phyloP scores from a whole-genome alignment of 495 filamentous ascomycete species.

The Tetracladium setigerum region DNA sequence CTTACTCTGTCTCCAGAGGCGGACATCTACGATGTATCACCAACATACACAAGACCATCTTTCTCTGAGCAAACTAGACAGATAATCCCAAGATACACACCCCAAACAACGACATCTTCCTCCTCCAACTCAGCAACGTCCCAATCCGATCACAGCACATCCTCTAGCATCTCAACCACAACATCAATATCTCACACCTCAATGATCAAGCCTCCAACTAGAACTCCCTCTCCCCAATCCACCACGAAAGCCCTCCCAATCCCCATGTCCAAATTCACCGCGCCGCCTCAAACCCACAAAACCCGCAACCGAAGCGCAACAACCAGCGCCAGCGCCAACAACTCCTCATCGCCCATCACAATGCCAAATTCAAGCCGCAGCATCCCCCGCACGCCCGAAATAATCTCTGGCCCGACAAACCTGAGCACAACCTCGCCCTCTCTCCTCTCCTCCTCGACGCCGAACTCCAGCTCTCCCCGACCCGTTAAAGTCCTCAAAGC shows the following conservation, averaged over 20 bases:
- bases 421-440: slow-evolving; percentile 20
- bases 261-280: background rate
- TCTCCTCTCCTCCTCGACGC: slow-evolving; percentile 25
- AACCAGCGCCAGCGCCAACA: slow-evolving; percentile 1
- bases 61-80: slow-evolving; percentile 42
- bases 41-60: slow-evolving; percentile 23
- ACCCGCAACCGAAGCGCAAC: slow-evolving; percentile 6
- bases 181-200: slow-evolving; percentile 5
- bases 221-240: background rate
- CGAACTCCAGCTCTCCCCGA: slow-evolving; percentile 11
- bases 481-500: slow-evolving; percentile 21
- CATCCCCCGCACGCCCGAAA: background rate
- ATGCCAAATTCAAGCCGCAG: background rate
- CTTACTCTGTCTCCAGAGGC: slow-evolving; percentile 37
- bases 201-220: slow-evolving; percentile 7
- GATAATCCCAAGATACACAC: slow-evolving; percentile 29
- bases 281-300: background rate
- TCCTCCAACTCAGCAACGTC: slow-evolving; percentile 11
- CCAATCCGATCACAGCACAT: background rate
- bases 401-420: background rate
- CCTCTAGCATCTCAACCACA: slow-evolving; percentile 6
- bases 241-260: background rate
- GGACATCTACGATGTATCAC: slow-evolving; percentile 19
- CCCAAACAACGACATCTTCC: slow-evolving; percentile 5
- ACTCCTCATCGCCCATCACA: background rate